phyloP scores from a whole-genome alignment of 2,329 filamentous ascomycete genomes.

The Microsporum canis region DNA sequence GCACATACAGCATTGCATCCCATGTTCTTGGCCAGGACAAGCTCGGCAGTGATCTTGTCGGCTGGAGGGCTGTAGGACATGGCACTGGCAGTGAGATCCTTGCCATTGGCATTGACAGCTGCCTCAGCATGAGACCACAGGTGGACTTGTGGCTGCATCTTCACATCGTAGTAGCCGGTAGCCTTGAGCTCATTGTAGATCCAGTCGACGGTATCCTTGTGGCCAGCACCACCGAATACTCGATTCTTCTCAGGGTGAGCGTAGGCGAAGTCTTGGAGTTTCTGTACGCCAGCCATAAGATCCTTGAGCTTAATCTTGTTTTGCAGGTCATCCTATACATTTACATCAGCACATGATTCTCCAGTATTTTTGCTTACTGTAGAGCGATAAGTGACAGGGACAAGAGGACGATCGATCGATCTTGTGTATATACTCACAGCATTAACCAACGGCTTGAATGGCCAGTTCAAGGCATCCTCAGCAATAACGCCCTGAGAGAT shows the following conservation, averaged over 20 bases:
- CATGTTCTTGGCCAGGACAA: conserved; percentile 50
- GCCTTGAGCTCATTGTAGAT: conserved; percentile 12
- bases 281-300: conserved; percentile 14
- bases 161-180: conserved; percentile 14
- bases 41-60: conserved; percentile 10
- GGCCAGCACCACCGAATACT: conserved; percentile 17
- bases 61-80: conserved; percentile 16
- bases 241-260: conserved; percentile 16
- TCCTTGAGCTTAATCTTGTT: conserved; percentile 16
- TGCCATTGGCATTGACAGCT: conserved; percentile 11
- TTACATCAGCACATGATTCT: conserved; percentile 4
- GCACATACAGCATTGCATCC: conserved; percentile 45
- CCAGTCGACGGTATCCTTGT: conserved; percentile 15
- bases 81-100: conserved; percentile 7
- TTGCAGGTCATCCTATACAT: conserved; percentile 15
- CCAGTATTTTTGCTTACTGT: not conserved
- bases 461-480: conserved; percentile 6
- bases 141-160: conserved; percentile 14
- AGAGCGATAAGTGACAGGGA: not conserved
- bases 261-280: conserved; percentile 18
- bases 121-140: conserved; percentile 12
- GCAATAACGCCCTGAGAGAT: not conserved
- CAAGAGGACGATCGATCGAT: not conserved
- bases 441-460: not conserved
- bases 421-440: not conserved